Base-by-base conservation (phyloP, 78 protist genomes). In the Cyanophora paradoxa region DNA sequence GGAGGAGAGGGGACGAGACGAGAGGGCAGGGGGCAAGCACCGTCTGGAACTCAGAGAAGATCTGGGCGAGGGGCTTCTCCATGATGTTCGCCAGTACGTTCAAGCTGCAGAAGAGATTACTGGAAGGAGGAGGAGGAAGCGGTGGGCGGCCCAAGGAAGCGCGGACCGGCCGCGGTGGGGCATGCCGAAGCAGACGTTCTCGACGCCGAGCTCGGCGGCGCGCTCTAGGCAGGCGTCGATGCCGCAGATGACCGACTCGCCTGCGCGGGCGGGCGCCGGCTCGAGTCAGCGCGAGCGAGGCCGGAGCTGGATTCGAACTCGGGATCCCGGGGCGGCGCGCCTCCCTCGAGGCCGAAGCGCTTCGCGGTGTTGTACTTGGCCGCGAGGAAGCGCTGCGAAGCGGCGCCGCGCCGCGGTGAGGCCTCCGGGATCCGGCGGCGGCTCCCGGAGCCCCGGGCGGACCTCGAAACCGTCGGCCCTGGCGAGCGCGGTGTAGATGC, bases 301-400 rank as follows among this genome's bases (percentile, higher is more conserved):
- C n/a, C n/a, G n/a, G n/a, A n/a, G n/a, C n/a, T n/a, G n/a, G n/a
- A n/a, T n/a, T n/a, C 83, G 33, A 24, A 16, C 42, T 36, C 1
- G 67, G 44, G 34, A 71, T 36, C 13, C 39, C 10, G 37, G 46
- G n/a, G n/a, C n/a, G n/a, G 42, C 65, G 92, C 98, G 65, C 90
- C 80, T 26, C 98, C 98, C 79, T 94, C 98, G 6, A 92, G 69
- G 50, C 98, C 98, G 68, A 94, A 94, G 54, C 98, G 84, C 86
- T 89, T 89, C 70, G 61, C 72, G 10, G 83, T 63, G 40, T 78
- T 20, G 76, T 39, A 72, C 46, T 86, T 86, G 22, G 6, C 39
- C 31, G 67, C 71, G 40, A 82, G 77, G 58, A 86, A 83, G 10
- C 46, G 3, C 73, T 83, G 56, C 71, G 56, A 65, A 65, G 2